Conservation (phyloP, 192 early-diverging fungal genomes). For the Funneliformis geosporum region DNA sequence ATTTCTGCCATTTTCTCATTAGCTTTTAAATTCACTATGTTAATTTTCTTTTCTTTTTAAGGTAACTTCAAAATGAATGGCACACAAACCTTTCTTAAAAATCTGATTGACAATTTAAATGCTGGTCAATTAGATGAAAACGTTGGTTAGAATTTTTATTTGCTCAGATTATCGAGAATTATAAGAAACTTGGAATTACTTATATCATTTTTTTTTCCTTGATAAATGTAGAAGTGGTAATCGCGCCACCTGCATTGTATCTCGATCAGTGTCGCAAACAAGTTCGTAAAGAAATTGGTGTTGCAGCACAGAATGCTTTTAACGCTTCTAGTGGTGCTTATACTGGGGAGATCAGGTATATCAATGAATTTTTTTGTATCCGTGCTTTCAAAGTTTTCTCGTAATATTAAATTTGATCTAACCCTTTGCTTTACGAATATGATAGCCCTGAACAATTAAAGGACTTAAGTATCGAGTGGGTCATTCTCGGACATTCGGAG, state of each 20-base stretch:
- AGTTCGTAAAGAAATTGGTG: constrained; percentile 81
- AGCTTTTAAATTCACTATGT: too few relatives aligned
- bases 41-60: neutral
- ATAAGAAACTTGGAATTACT: neutral
- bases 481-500: constrained; percentile 98
- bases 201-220: neutral
- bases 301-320: constrained; percentile 97
- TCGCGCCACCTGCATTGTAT: constrained; percentile 93
- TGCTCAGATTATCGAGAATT: neutral
- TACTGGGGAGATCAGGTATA: constrained; percentile 92
- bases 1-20: neutral
- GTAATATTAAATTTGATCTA: neutral
- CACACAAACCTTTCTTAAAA: constrained; percentile 68
- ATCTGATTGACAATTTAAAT: constrained; percentile 80
- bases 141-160: constrained; percentile 61
- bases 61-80: constrained; percentile 99
- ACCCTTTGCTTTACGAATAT: neutral
- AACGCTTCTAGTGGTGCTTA: constrained; percentile 84
- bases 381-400: neutral
- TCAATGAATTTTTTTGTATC: neutral
- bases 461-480: constrained; percentile 94
- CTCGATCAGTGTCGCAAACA: constrained; percentile 75
- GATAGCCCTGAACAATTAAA: constrained; percentile 87
- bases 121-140: constrained; percentile 58
- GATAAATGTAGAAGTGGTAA: constrained; percentile 81